Percentiles rank a stretch among this genome's conserved stretches.
Conservation (phyloP, 2,329 filamentous ascomycete genomes). For the Fusarium algeriense region DNA sequence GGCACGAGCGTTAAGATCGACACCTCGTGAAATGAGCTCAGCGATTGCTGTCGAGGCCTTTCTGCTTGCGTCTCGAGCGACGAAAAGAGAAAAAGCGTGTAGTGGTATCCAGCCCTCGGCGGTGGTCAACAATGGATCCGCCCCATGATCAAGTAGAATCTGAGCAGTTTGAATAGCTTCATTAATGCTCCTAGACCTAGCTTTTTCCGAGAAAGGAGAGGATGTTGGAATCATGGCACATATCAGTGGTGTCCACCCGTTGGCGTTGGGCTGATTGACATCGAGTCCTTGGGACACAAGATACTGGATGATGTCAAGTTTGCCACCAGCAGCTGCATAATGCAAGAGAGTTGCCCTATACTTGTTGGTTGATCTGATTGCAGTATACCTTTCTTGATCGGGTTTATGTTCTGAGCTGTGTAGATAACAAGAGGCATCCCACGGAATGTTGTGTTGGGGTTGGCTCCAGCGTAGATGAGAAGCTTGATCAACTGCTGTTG, state of each 20-base stretch:
- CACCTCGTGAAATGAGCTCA: neutral
- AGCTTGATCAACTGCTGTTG: neutral
- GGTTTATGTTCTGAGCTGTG: neutral
- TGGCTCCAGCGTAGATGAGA: neutral
- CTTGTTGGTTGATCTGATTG: neutral
- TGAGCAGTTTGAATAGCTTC: neutral
- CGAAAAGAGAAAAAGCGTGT: neutral
- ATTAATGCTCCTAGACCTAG: no score
- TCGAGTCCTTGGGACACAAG: neutral
- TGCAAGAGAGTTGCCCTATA: neutral
- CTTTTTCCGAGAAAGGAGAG: accelerated
- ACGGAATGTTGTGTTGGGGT: neutral
- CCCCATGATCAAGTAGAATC: neutral
- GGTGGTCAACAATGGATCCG: neutral
- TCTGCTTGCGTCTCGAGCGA: no score
- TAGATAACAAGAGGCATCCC: neutral
- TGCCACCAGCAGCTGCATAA: neutral
- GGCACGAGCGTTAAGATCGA: neutral
- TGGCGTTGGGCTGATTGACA: neutral
- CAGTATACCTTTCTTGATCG: neutral
- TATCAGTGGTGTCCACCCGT: neutral
- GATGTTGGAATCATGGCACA: neutral
- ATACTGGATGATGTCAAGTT: neutral
- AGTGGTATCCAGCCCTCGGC: neutral
- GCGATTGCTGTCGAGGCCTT: neutral